Evolutionary conservation across 106 monocot genomes (phyloP).

Genomic region (Posidonia australis): DNA sequence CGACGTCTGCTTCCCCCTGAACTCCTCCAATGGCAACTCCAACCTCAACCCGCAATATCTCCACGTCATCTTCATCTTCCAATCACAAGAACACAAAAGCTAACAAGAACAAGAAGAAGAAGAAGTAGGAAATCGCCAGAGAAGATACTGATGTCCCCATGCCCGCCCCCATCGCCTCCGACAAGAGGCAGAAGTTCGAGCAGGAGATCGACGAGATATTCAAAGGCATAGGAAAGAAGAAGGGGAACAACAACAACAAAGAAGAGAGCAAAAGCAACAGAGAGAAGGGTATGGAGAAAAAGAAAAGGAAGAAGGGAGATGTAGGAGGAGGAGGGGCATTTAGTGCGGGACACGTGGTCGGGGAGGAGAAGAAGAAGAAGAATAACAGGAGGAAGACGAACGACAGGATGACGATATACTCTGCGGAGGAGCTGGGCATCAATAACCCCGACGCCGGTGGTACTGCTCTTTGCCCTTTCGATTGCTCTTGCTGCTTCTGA

Average conservation of each 20-base stretch:
- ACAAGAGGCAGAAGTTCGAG: neutral
- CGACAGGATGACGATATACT: conserved; percentile 59
- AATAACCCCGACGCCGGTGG: conserved; percentile 52
- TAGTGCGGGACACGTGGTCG: neutral
- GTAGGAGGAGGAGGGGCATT: no score
- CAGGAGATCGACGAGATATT: conserved; percentile 27
- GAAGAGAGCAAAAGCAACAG: neutral
- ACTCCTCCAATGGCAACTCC: neutral
- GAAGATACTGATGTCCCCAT: neutral
- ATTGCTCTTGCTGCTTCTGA: conserved; percentile 74
- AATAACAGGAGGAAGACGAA: conserved; percentile 34
- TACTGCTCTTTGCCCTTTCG: conserved; percentile 69
- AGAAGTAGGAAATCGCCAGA: no score
- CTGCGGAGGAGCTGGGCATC: conserved; percentile 47
- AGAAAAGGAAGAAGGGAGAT: conserved; percentile 5
- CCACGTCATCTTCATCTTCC: neutral
- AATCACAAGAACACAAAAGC: neutral
- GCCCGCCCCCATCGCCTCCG: neutral
- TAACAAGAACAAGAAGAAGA: neutral
- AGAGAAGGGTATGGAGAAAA: neutral
- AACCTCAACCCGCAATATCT: neutral
- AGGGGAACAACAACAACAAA: neutral
- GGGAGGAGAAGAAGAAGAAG: conserved; percentile 6
- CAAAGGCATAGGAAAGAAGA: neutral
- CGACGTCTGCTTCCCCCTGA: no score